Conservation (phyloP, 257 asterid genomes). For the Misopates orontium region DNA sequence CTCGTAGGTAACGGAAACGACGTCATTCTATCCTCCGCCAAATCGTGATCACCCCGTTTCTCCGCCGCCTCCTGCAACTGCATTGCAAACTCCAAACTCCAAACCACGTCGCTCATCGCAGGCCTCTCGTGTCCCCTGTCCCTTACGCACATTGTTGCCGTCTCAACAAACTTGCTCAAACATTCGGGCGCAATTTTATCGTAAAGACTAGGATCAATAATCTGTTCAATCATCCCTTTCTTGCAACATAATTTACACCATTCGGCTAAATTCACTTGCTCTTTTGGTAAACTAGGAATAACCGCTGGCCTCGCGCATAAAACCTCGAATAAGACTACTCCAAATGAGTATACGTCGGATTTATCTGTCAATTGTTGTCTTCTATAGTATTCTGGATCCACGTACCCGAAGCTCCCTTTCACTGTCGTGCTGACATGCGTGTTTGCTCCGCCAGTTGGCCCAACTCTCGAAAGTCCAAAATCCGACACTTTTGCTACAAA, state of each 20-base stretch:
- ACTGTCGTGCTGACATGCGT: conserved; percentile 69
- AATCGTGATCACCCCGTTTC: too few relatives aligned
- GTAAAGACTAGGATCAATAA: conserved; percentile 45
- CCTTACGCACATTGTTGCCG: conserved; percentile 46
- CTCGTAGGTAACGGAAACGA: too few relatives aligned
- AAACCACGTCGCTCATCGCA: conserved; percentile 58
- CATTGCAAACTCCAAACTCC: conserved; percentile 65
- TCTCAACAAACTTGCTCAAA: conserved; percentile 43
- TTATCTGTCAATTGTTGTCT: conserved; percentile 58
- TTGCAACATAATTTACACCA: conserved; percentile 46
- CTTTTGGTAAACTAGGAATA: conserved; percentile 29
- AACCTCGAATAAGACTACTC: conserved; percentile 62
- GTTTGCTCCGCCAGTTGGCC: conserved; percentile 42
- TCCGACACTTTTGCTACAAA: conserved; percentile 70
- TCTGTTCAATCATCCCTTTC: conserved; percentile 43
- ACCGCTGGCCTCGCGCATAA: conserved; percentile 52
- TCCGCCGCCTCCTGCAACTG: conserved; percentile 49
- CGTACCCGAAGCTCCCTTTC: conserved; percentile 71
- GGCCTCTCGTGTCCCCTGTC: conserved; percentile 53
- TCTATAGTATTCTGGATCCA: conserved; percentile 66
- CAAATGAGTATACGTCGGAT: conserved; percentile 75
- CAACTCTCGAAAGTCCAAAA: conserved; percentile 67
- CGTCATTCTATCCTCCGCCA: too few relatives aligned
- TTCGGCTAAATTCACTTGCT: conserved; percentile 49
- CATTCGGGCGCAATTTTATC: conserved; percentile 56